Percentiles rank a stretch among this genome's conserved stretches.
phyloP scores from a whole-genome alignment of 208 protist genomes.

The Leishmania martiniquensis region DNA sequence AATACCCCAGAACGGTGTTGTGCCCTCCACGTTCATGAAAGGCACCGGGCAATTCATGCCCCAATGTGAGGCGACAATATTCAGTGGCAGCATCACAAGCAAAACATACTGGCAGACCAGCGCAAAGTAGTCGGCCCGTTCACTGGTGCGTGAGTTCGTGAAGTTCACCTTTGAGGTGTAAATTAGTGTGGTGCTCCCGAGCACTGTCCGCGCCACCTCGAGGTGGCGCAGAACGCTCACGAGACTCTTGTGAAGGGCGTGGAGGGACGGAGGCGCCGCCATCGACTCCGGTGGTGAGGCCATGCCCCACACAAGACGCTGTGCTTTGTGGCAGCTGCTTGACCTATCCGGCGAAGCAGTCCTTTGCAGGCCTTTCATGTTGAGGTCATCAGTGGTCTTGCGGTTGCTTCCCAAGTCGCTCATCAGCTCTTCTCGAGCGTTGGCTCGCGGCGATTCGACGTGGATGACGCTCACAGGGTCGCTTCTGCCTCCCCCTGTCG shows the following conservation, averaged over 20 bases:
- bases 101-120: conserved; percentile 55
- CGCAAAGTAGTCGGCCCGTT: conserved; percentile 49
- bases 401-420: neutral
- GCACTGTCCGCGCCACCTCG: conserved; percentile 43
- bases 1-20: conserved; percentile 57
- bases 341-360: neutral
- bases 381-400: neutral
- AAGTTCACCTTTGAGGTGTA: conserved; percentile 58
- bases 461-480: neutral
- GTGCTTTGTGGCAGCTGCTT: neutral
- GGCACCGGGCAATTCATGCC: conserved; percentile 73
- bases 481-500: neutral
- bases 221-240: conserved; percentile 39
- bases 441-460: neutral
- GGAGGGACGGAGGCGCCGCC: conserved; percentile 9
- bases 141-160: conserved; percentile 45
- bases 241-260: conserved; percentile 30
- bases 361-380: neutral
- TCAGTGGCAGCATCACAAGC: conserved; percentile 54
- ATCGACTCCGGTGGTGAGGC: neutral
- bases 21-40: conserved; percentile 29
- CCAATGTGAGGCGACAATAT: conserved; percentile 62
- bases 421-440: neutral
- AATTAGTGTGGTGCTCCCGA: conserved; percentile 69
- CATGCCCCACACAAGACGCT: neutral